phyloP scores from a whole-genome alignment of 2,329 filamentous ascomycete species.

The Epichloe uncinata region DNA sequence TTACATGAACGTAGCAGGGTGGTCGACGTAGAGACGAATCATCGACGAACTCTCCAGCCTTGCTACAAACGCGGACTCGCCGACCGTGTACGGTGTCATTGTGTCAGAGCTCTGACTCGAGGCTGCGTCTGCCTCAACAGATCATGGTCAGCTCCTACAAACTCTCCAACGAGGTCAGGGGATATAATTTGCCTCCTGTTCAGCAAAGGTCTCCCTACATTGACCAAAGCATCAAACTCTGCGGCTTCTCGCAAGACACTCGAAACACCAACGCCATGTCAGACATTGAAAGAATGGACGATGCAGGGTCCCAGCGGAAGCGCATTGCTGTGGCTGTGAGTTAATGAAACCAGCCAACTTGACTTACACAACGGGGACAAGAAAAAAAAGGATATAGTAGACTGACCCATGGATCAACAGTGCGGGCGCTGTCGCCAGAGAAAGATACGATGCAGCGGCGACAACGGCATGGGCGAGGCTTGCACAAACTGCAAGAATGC shows the following conservation, averaged over 20 bases:
- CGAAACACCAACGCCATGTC: not conserved
- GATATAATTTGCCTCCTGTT: not conserved
- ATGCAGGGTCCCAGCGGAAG: slow-evolving; percentile 36
- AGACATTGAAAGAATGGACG: slow-evolving; percentile 13
- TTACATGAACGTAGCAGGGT: slow-evolving; percentile 1
- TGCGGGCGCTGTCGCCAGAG: slow-evolving; percentile 81
- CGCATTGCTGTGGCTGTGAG: slow-evolving; percentile 47
- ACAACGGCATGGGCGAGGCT: slow-evolving; percentile 59
- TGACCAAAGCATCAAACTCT: not conserved
- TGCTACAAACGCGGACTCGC: not conserved
- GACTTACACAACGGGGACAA: not conserved
- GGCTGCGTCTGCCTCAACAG: not conserved
- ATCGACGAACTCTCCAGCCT: not conserved
- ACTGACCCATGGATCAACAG: slow-evolving; percentile 29
- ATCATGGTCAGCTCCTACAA: slow-evolving; percentile 4
- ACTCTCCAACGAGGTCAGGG: not conserved
- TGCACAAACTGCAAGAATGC: slow-evolving; percentile 75
- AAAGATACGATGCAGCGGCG: slow-evolving; percentile 90
- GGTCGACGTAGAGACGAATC: not conserved
- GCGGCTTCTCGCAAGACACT: not conserved
- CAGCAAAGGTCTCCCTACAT: not conserved
- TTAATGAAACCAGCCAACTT: slow-evolving; percentile 5
- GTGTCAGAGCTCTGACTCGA: not conserved
- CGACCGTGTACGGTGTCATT: not conserved
- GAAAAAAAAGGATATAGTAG: slow-evolving; percentile 5